Evolutionary conservation across 2,329 filamentous ascomycete species (phyloP).

Genomic region (Fusarium solani-melongenae): DNA sequence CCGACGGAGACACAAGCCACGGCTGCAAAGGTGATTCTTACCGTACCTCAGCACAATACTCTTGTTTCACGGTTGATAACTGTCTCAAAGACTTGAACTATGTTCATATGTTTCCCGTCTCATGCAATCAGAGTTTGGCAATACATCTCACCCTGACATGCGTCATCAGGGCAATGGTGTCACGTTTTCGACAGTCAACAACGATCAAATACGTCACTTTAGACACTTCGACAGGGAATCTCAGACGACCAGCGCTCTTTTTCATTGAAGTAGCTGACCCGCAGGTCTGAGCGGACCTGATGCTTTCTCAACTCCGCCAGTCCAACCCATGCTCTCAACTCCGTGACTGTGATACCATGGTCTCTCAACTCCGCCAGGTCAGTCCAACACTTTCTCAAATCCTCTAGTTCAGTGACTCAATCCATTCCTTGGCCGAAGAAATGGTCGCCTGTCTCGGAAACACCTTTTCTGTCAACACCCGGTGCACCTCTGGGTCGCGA

Average conservation of each 20-base stretch:
- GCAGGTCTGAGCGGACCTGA: neutral
- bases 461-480: slow-evolving; percentile 1
- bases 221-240: neutral
- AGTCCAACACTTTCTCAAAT: neutral
- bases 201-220: neutral
- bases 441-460: slow-evolving; percentile 38
- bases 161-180: neutral
- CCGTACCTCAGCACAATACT: too few species aligned
- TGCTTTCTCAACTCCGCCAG: neutral
- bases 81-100: too few species aligned
- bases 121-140: neutral
- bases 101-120: neutral
- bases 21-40: neutral
- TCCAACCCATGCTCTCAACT: neutral
- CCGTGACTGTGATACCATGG: neutral
- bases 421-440: neutral
- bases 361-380: neutral
- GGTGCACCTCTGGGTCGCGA: neutral
- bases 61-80: neutral
- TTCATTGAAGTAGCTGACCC: neutral
- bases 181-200: neutral
- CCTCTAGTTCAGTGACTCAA: neutral
- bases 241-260: neutral
- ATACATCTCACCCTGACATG: neutral
- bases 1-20: neutral